Conservation (phyloP, 176 grass and related monocot genomes). For the Echinochloa phyllopogon region DNA sequence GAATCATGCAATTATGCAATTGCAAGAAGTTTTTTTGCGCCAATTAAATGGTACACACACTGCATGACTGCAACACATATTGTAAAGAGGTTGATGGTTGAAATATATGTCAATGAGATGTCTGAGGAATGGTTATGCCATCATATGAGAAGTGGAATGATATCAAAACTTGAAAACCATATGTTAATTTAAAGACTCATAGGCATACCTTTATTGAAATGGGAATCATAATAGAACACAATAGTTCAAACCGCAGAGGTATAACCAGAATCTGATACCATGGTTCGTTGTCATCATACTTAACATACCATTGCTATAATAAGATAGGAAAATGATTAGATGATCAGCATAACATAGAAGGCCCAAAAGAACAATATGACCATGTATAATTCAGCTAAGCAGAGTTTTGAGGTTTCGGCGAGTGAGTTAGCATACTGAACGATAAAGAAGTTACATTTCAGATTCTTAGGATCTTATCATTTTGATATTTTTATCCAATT, state of each 20-base stretch:
- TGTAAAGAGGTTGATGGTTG: conserved; percentile 20
- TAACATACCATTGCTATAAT: conserved; percentile 91
- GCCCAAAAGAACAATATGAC: conserved; percentile 9
- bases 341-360: conserved; percentile 20
- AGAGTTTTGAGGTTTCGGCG: neutral
- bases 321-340: conserved; percentile 22
- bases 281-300: conserved; percentile 82
- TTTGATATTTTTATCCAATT: conserved; percentile 2
- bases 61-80: conserved; percentile 9
- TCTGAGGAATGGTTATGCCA: conserved; percentile 11
- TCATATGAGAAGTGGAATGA: conserved; percentile 38
- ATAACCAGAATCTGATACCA: conserved; percentile 97
- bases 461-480: neutral
- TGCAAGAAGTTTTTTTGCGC: conserved; percentile 12
- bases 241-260: conserved; percentile 87
- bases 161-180: conserved; percentile 38
- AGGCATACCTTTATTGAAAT: conserved; percentile 92
- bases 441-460: conserved; percentile 9
- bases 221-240: conserved; percentile 99
- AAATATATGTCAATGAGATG: conserved; percentile 5
- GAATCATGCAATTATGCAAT: conserved; percentile 1
- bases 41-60: neutral
- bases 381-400: conserved; percentile 20
- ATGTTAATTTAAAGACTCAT: neutral
- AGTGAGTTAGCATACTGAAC: neutral